A percentile compares a stretch with the other conserved stretches of the same genome.
Evolutionary conservation across 331 rosid species (phyloP).

Genomic region (Prunus yedoensis): DNA sequence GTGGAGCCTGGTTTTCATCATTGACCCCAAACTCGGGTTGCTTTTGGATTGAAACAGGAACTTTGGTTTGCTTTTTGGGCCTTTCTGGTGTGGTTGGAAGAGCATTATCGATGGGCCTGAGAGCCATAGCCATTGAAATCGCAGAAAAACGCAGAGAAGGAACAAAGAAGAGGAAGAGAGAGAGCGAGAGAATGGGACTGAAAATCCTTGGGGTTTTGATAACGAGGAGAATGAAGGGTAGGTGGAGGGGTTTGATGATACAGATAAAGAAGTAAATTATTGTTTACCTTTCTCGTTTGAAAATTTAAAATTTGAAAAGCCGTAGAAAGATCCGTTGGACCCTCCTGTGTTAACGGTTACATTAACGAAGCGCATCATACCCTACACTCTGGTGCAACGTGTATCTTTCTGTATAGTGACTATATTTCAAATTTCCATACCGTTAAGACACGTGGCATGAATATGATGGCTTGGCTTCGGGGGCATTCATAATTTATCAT

Average conservation of each 20-base stretch:
- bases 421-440: too few species aligned
- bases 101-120: conserved; percentile 85
- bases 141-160: conserved; percentile 19
- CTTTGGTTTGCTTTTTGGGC: conserved; percentile 72
- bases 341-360: conserved; percentile 38
- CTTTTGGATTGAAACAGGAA: conserved; percentile 41
- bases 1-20: conserved; percentile 59
- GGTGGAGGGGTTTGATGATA: background rate
- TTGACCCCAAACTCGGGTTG: conserved; percentile 34
- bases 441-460: background rate
- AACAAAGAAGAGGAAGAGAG: background rate
- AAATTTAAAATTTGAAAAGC: conserved; percentile 22
- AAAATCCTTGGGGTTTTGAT: conserved; percentile 7
- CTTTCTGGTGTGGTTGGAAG: conserved; percentile 66
- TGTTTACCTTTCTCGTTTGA: background rate
- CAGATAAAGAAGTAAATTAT: conserved; percentile 8
- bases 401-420: too few species aligned
- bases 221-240: background rate
- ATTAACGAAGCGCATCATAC: background rate
- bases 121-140: conserved; percentile 54
- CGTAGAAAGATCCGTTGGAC: conserved; percentile 43
- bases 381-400: background rate
- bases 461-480: background rate
- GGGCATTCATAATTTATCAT: too few species aligned
- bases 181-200: conserved; percentile 3